Evolutionary conservation across 257 asterid species (phyloP).

Genomic region (Cordia subcordata): DNA sequence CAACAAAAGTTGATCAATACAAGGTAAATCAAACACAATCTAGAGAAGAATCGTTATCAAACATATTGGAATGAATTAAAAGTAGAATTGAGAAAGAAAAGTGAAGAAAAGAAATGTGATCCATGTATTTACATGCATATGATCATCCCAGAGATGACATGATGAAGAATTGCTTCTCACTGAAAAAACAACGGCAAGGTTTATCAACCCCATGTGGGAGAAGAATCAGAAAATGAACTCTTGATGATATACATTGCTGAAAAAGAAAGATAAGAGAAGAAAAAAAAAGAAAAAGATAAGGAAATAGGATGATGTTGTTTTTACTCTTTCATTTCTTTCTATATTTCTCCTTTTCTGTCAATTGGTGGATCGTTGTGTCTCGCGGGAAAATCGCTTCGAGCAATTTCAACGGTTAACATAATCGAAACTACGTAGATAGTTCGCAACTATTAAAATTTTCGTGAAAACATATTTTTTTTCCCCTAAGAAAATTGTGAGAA

Average conservation of each 20-base stretch:
- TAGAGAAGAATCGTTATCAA: too few relatives aligned
- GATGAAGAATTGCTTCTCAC: neutral
- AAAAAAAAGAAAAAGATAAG: conserved; percentile 11
- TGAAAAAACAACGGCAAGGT: conserved; percentile 13
- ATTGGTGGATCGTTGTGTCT: conserved; percentile 20
- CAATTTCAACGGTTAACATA: conserved; percentile 20
- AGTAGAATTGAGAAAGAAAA: too few relatives aligned
- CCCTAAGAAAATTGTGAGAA: too few relatives aligned
- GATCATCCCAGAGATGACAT: neutral
- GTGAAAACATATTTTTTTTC: too few relatives aligned
- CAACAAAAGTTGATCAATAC: too few relatives aligned
- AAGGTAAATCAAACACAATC: too few relatives aligned
- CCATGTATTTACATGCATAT: too few relatives aligned
- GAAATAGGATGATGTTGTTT: neutral
- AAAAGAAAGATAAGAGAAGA: neutral
- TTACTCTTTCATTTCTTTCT: conserved; percentile 12
- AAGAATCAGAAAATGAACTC: conserved; percentile 11
- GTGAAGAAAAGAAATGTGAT: too few relatives aligned
- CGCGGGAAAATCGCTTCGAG: conserved; percentile 28
- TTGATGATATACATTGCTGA: conserved; percentile 9
- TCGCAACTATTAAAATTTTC: too few relatives aligned
- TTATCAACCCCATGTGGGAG: neutral
- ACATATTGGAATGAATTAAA: too few relatives aligned
- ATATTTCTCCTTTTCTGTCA: conserved; percentile 6
- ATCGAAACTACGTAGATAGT: too few relatives aligned